These are phyloP conservation scores for Paxillus ammoniavirescens DNA, from an alignment of 768 basidiomycete genomes.

Conservation along the genomic window DNA sequence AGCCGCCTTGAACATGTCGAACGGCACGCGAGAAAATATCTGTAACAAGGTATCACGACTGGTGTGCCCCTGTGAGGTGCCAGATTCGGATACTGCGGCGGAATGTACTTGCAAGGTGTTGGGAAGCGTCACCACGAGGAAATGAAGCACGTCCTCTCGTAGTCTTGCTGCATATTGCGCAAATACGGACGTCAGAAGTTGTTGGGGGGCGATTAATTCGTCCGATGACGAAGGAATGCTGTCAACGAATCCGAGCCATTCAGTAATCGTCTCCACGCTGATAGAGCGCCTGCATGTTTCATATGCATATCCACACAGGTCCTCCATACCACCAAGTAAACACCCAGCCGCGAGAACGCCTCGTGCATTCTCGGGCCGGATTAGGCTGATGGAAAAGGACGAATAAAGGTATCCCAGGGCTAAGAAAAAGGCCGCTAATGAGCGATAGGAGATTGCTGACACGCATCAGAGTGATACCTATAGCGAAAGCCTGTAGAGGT, in stretches of 20 bases:
- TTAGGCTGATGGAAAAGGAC: conserved; percentile 60
- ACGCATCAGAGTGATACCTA: conserved; percentile 44
- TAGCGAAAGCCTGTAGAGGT: conserved; percentile 62
- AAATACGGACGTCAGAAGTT: conserved; percentile 59
- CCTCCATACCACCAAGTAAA: conserved; percentile 84
- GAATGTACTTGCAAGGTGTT: conserved; percentile 56
- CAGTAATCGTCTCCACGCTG: conserved; percentile 66
- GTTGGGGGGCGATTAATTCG: conserved; percentile 44
- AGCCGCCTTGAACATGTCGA: conserved; percentile 83
- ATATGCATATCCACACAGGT: conserved; percentile 78
- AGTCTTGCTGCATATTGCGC: conserved; percentile 75
- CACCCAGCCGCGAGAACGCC: conserved; percentile 83
- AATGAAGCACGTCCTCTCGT: conserved; percentile 75
- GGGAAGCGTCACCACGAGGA: conserved; percentile 73
- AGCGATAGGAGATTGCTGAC: conserved; percentile 9
- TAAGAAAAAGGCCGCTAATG: conserved; percentile 30
- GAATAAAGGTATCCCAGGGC: conserved; percentile 84
- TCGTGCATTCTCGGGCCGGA: conserved; percentile 79
- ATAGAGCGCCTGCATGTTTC: conserved; percentile 75
- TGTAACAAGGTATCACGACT: conserved; percentile 72
- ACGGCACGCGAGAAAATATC: conserved; percentile 78
- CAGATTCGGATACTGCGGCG: conserved; percentile 36
- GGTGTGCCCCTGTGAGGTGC: conserved; percentile 32
- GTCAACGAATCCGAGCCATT: conserved; percentile 79
- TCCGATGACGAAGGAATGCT: conserved; percentile 47